Conservation (phyloP, 768 basidiomycete genomes). For the Leucosporidium creatinivorum region DNA sequence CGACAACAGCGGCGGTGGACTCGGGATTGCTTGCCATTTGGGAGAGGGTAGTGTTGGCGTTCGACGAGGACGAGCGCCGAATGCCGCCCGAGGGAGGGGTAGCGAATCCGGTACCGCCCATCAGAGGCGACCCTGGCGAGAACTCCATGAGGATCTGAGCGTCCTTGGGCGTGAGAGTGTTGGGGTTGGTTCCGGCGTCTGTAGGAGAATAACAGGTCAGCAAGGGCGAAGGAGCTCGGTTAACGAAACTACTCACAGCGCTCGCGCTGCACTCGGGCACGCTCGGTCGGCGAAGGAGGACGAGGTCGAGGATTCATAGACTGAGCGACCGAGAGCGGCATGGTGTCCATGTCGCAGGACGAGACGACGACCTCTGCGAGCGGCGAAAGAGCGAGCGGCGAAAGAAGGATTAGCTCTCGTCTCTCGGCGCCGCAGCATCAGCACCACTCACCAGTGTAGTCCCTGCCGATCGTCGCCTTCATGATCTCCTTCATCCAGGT, state of each 20-base stretch:
- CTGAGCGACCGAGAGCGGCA: constrained; percentile 87
- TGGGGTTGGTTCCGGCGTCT: constrained; percentile 45
- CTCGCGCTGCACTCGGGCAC: constrained; percentile 75
- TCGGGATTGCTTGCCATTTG: background rate
- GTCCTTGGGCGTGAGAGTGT: constrained; percentile 38
- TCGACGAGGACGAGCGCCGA: background rate
- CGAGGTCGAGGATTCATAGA: constrained; percentile 93
- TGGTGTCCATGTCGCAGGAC: constrained; percentile 92
- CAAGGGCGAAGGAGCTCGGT: constrained; percentile 70
- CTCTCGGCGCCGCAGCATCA: background rate
- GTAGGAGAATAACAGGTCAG: constrained; percentile 55
- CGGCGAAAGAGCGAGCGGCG: background rate
- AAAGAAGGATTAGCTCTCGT: background rate
- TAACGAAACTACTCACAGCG: constrained; percentile 44
- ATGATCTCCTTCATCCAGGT: constrained; percentile 99
- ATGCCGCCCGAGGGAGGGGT: background rate
- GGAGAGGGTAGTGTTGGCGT: background rate
- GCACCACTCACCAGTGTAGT: constrained; percentile 69
- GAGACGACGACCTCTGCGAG: constrained; percentile 79
- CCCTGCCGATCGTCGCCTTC: constrained; percentile 94
- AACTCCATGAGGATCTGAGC: constrained; percentile 43
- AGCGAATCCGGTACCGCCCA: background rate
- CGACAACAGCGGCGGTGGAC: background rate
- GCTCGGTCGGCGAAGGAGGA: constrained; percentile 91
- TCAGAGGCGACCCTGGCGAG: constrained; percentile 19